phyloP scores from a whole-genome alignment of 495 filamentous ascomycete genomes.

The Aspergillus haitiensis region DNA sequence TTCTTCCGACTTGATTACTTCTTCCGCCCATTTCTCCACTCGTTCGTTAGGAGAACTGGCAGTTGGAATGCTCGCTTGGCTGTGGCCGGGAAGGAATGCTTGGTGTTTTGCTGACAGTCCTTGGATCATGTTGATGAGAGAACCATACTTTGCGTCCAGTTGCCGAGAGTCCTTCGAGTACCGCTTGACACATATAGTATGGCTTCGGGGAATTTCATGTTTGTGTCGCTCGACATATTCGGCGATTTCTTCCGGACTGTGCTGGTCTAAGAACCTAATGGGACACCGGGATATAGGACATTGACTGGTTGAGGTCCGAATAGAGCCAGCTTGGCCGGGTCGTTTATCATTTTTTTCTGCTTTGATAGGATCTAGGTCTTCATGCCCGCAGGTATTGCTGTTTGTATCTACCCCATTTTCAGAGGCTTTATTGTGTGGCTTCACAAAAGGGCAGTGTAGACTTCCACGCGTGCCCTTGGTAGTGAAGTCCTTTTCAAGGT shows the following conservation, averaged over 20 bases:
- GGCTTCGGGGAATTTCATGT: conserved; percentile 85
- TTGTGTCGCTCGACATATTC: conserved; percentile 89
- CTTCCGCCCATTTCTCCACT: conserved; percentile 80
- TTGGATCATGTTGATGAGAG: conserved; percentile 85
- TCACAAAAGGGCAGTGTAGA: conserved; percentile 49
- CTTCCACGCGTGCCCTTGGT: conserved; percentile 45
- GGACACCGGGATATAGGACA: conserved; percentile 87
- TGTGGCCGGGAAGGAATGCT: conserved; percentile 68
- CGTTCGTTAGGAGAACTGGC: conserved; percentile 53
- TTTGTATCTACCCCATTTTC: conserved; percentile 33
- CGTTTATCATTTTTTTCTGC: conserved; percentile 43
- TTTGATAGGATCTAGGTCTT: conserved; percentile 47
- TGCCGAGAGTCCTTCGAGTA: conserved; percentile 81
- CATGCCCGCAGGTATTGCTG: conserved; percentile 38
- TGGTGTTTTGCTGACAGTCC: conserved; percentile 81
- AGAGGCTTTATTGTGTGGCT: conserved; percentile 31
- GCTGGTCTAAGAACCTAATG: conserved; percentile 84
- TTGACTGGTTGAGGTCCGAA: conserved; percentile 53
- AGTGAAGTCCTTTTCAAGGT: conserved; percentile 49
- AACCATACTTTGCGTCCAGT: conserved; percentile 89
- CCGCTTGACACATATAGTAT: conserved; percentile 83
- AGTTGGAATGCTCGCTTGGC: conserved; percentile 38
- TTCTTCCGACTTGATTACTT: conserved; percentile 46
- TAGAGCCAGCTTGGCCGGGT: conserved; percentile 38
- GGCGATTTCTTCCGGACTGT: conserved; percentile 87